A percentile compares a stretch with the other conserved stretches of the same genome.
Conservation (phyloP, 1,284 basidiomycete species). For the Pyrrhoderma lamaoense region DNA sequence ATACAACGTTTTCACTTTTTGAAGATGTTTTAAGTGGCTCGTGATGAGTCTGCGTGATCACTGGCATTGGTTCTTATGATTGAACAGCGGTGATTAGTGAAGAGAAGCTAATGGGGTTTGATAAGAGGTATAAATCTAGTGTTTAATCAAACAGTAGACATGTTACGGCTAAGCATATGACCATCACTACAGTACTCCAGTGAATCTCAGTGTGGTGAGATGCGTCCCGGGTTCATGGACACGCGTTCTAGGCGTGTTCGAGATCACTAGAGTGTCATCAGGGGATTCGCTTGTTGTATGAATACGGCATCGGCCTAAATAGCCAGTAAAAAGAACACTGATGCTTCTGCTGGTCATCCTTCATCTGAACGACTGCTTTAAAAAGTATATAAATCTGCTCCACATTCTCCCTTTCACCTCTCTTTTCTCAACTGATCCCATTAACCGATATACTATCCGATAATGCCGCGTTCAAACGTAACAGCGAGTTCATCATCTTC, state of each 20-base stretch:
- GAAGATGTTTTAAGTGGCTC: too few relatives aligned
- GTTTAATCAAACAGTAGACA: neutral
- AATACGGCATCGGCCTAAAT: slow-evolving; percentile 6
- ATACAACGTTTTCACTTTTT: too few relatives aligned
- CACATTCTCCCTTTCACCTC: neutral
- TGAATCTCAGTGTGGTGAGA: neutral
- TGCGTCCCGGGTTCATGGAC: slow-evolving; percentile 1
- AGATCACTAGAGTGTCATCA: slow-evolving; percentile 14
- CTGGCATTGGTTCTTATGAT: too few relatives aligned
- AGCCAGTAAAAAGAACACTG: neutral
- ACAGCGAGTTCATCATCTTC: slow-evolving; percentile 16
- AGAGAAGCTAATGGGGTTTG: too few relatives aligned
- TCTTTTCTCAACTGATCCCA: slow-evolving; percentile 3
- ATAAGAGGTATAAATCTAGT: too few relatives aligned
- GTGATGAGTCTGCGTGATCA: too few relatives aligned
- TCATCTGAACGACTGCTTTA: neutral
- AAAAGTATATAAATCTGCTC: neutral
- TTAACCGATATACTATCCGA: neutral
- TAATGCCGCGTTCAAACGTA: slow-evolving; percentile 15
- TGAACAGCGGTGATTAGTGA: too few relatives aligned
- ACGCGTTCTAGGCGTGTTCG: slow-evolving; percentile 11
- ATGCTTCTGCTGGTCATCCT: slow-evolving; percentile 1
- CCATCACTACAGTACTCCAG: neutral
- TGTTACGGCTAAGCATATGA: slow-evolving; percentile 5
- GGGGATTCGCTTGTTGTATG: slow-evolving; percentile 5